Base-by-base conservation (phyloP, 2,329 filamentous ascomycete genomes). In the Penicillium brasilianum region DNA sequence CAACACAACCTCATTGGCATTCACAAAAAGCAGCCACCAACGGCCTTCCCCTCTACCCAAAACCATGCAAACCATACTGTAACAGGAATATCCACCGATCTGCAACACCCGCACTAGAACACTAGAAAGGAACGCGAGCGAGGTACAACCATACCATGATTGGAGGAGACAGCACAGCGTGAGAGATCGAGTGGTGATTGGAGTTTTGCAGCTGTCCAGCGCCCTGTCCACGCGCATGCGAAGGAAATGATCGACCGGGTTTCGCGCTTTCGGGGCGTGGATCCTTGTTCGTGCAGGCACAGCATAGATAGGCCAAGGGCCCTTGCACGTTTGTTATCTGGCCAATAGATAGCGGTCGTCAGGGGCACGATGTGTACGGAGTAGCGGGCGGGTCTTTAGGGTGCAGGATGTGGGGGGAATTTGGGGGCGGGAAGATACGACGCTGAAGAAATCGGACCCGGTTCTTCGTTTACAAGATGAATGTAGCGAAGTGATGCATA, bases 61-160 rank as follows among this genome's bases (percentile, higher is more conserved):
- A n/a, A n/a, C n/a, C n/a, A n/a, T n/a, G n/a, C 18, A 1, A 52
- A 25, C 60, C 37, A 62, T 63, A 18, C 66, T 60, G 0, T 22
- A 65, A 64, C 2, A 32, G 64, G 66, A 44, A 65, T 58, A 16
- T 65, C 36, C 34, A 25, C 68, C 65, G 66, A 64, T 63, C 62
- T 61, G 59, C 55, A 59, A 9, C 5, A 46, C 14, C 18, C 39
- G 43, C 30, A 18, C 41, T 22, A 48, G 32, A 46, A 34, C 18
- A 4, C 36, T 13, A 44, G 9, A 5, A 39, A 32, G n/a, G 18
- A 34, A n/a, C 41, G 14, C 20, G 22, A 32, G 7, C 16, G 55
- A 60, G 58, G 57, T 58, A 63, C 55, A 55, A 18, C 1, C 5
- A 1, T 2, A 1, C 10, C 1, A 9, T 52, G 57, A 69, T 64